Percentiles rank a stretch among this genome's conserved stretches.
These are phyloP conservation scores for Aspergillus awamori DNA, from an alignment of 2,329 filamentous ascomycete species.

Conservation along the genomic window DNA sequence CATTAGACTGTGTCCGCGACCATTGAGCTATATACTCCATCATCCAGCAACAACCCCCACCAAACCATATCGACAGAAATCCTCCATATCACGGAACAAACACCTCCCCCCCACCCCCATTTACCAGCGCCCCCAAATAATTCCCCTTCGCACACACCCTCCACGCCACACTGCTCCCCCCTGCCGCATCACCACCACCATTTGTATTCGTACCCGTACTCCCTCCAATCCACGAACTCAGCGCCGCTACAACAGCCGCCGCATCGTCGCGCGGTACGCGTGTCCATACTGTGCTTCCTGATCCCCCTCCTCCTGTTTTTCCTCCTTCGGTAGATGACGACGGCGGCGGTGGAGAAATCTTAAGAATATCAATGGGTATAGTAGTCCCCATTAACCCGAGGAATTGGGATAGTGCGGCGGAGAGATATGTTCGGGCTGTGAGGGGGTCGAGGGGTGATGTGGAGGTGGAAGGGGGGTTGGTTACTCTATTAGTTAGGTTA, in stretches of 20 bases:
- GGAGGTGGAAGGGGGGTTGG: conserved; percentile 3
- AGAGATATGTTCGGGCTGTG: conserved; percentile 50
- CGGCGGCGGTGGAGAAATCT: conserved; percentile 26
- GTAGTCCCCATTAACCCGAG: conserved; percentile 51
- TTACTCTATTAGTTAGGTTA: background rate
- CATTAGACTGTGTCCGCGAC: too few relatives aligned
- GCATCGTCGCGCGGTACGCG: conserved; percentile 51
- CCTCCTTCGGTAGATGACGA: background rate
- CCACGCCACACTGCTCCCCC: conserved; percentile 37
- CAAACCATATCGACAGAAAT: background rate
- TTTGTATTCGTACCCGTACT: conserved; percentile 1
- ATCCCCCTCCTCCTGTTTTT: too few relatives aligned
- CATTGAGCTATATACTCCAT: too few relatives aligned
- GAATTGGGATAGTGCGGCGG: conserved; percentile 50
- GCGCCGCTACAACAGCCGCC: conserved; percentile 44
- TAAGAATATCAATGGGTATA: conserved; percentile 52
- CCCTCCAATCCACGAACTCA: conserved; percentile 51
- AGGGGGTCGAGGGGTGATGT: conserved; percentile 44
- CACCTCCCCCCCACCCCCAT: conserved; percentile 38
- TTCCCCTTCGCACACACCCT: conserved; percentile 43
- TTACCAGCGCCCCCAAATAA: conserved; percentile 38
- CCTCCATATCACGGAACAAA: conserved; percentile 30
- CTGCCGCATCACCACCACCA: conserved; percentile 11
- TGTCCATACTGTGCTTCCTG: conserved; percentile 40
- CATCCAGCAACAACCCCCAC: background rate